Evolutionary conservation across 2,329 filamentous ascomycete species (phyloP), one percentile per base, ranked within the genome.

Genomic region (Clonostachys chloroleuca): DNA sequence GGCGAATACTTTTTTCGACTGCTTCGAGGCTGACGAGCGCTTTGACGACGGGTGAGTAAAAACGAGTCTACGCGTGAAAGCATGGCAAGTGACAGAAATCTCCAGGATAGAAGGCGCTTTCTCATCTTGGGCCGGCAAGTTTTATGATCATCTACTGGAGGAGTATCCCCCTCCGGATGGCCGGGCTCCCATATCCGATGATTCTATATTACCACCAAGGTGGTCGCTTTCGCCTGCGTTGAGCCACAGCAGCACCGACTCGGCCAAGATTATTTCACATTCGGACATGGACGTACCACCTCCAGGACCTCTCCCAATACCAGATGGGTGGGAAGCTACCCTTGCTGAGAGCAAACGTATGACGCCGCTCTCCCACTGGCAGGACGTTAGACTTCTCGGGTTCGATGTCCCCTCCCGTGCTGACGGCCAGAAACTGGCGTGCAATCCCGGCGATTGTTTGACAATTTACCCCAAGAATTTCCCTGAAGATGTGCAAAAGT

Each of bases 11-110:
- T 81, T 94, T 52, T 87, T 87, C 57, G 81, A 86, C 39, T 75
- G 84, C 36, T 94, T 89, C 12, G 94, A 99, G 66, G 91, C 86
- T 18, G 94, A 99, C 61, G 92, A 96, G 57, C 89, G 95, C 62
- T 91, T 96, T 71, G 83, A 89, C 24, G 92, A 97, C 67, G 92
- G 92, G 84, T 94, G 70, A 55, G 79, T 70, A n/a, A 43, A 30
- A 14, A 13, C 5, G 34, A 30, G 24, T 10, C 39, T 33, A 24
- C 14, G 40, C 12, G 12, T 17, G 24, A 36, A 17, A n/a, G 30
- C 16, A 17, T 33, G 12, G 12, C n/a, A 33, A 20, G 12, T 45
- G 30, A 37, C 12, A 17, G 9, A 4, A 30, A 30, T 39, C 35
- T 43, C 33, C 49, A 92, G 91, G 1, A 82, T 92, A 35, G 91